Conservation (phyloP, 768 basidiomycete genomes). For the Agrocybe pediades region DNA sequence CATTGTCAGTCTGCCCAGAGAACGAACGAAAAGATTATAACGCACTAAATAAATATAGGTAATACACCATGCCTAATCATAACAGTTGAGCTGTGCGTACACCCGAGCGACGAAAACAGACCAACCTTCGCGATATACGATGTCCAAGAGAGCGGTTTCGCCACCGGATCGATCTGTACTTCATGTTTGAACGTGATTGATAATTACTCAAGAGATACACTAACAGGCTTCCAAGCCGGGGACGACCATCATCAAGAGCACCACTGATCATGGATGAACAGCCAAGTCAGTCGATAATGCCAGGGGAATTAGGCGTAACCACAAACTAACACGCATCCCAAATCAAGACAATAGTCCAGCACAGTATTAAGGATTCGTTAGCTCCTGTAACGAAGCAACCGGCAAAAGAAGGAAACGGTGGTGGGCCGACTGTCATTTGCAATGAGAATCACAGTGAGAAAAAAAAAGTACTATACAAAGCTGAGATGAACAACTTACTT, state of each 20-base stretch:
- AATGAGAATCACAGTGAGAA: background rate
- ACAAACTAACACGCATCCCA: background rate
- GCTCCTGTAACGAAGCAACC: background rate
- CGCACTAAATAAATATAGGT: background rate
- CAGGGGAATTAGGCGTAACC: no score
- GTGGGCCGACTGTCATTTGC: background rate
- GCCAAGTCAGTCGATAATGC: no score
- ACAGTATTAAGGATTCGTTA: background rate
- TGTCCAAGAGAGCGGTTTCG: background rate
- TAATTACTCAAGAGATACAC: background rate
- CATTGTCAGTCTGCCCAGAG: no score
- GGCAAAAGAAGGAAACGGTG: background rate
- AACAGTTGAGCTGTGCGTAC: no score
- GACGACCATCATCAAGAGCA: background rate
- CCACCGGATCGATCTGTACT: background rate
- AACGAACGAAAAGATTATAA: background rate
- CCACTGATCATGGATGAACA: no score
- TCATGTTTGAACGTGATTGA: background rate
- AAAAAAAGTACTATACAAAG: background rate
- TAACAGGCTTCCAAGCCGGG: background rate
- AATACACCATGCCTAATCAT: background rate
- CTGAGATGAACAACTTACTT: no score
- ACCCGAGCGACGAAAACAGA: no score
- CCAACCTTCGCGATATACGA: background rate
- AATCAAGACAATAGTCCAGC: background rate